These are phyloP conservation scores for Rhizopus delemar DNA, from an alignment of 371 early-diverging fungal species.

Conservation along the genomic window DNA sequence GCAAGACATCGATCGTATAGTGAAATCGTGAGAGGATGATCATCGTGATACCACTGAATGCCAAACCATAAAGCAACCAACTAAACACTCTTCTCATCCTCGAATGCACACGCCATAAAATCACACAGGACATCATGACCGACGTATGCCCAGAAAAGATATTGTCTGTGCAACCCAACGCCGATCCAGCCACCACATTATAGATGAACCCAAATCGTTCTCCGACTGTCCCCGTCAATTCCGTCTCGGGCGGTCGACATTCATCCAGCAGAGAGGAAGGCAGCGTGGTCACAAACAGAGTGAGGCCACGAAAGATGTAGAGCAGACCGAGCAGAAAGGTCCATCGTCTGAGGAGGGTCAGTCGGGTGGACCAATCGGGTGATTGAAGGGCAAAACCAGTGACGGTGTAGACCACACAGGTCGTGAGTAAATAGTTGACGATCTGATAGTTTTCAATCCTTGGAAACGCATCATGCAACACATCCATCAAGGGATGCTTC, in stretches of 20 bases:
- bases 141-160: constrained; percentile 77
- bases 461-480: constrained; percentile 43
- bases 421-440: constrained; percentile 53
- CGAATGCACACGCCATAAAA: constrained; percentile 68
- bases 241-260: constrained; percentile 47
- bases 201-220: constrained; percentile 35
- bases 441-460: constrained; percentile 30
- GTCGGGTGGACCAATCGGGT: constrained; percentile 53
- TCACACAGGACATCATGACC: constrained; percentile 58
- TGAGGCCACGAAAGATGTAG: constrained; percentile 63
- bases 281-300: constrained; percentile 67
- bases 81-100: constrained; percentile 46
- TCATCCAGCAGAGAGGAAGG: constrained; percentile 57
- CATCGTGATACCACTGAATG: constrained; percentile 52
- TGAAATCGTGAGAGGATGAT: constrained; percentile 69
- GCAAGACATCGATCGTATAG: constrained; percentile 70
- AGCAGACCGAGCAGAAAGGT: constrained; percentile 60
- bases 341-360: constrained; percentile 59
- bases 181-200: constrained; percentile 26
- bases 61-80: constrained; percentile 55
- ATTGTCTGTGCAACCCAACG: constrained; percentile 71
- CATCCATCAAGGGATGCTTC: constrained; percentile 36
- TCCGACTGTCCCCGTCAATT: constrained; percentile 26
- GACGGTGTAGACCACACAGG: constrained; percentile 47
- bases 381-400: constrained; percentile 47